A percentile compares a stretch with the other conserved stretches of the same genome.
Conservation (phyloP, 2,329 filamentous ascomycete species). For the Dactylellina haptotyla region DNA sequence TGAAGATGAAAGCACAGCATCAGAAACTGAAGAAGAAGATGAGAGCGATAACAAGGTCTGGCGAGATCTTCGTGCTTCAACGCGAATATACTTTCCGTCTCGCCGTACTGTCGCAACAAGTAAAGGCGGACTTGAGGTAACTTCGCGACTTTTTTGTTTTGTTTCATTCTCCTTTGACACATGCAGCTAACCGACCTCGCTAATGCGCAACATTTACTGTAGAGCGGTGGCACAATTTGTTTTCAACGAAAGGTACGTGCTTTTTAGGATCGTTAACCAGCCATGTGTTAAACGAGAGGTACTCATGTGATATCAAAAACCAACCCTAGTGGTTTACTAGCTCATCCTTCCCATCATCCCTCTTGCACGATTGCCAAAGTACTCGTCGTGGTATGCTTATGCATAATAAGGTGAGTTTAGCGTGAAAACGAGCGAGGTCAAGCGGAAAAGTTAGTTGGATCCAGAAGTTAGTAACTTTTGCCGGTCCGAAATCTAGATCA, state of each 20-base stretch:
- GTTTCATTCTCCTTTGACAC: constrained; percentile 35
- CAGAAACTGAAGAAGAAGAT: constrained; percentile 46
- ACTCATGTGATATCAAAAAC: constrained; percentile 46
- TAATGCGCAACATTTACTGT: constrained; percentile 58
- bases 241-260: constrained; percentile 64
- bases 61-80: constrained; percentile 63
- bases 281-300: background rate
- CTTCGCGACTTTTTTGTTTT: constrained; percentile 58
- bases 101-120: constrained; percentile 73
- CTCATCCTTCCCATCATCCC: constrained; percentile 74
- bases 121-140: constrained; percentile 70
- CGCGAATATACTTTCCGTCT: constrained; percentile 85
- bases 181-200: constrained; percentile 55
- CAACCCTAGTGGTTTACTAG: constrained; percentile 73
- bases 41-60: constrained; percentile 55
- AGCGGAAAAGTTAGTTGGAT: background rate
- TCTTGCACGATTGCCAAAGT: constrained; percentile 81
- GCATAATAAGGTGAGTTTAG: constrained; percentile 80
- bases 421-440: background rate
- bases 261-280: background rate
- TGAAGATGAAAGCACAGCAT: constrained; percentile 65
- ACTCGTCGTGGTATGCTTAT: constrained; percentile 77
- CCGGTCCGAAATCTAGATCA: constrained; percentile 22
- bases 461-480: constrained; percentile 7
- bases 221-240: constrained; percentile 84